These are phyloP conservation scores for Erysimum cheiranthoides DNA, from an alignment of 345 rosid species.

Conservation along the genomic window DNA sequence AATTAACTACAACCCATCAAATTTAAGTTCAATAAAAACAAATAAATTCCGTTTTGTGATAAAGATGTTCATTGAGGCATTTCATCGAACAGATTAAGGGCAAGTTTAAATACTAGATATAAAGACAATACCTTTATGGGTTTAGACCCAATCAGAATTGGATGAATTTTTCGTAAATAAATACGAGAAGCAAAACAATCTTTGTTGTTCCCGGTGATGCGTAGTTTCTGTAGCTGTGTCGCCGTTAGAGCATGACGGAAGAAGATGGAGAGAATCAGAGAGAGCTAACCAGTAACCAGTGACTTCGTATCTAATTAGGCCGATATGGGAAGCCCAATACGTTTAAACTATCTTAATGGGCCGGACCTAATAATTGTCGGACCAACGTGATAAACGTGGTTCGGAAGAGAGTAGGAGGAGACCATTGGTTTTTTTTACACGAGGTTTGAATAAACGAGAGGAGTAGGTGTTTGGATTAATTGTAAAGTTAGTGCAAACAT, in stretches of 20 bases:
- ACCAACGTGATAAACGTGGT: conserved; percentile 1
- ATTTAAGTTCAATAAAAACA: not conserved
- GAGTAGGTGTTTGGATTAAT: not conserved
- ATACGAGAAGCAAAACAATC: not conserved
- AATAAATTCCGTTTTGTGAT: not conserved
- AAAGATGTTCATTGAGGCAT: conserved; percentile 25
- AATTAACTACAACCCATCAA: not conserved
- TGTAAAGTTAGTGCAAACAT: no score
- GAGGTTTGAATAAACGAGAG: not conserved
- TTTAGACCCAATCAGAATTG: not conserved
- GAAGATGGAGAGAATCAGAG: not conserved
- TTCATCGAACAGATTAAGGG: conserved; percentile 41
- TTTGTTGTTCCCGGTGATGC: not conserved
- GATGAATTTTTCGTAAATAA: not conserved
- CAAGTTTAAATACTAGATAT: not conserved
- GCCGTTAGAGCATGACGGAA: not conserved
- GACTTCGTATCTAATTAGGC: not conserved
- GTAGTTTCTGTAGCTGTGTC: not conserved
- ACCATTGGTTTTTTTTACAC: not conserved
- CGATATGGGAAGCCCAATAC: not conserved
- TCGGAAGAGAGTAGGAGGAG: no score
- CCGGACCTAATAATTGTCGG: not conserved
- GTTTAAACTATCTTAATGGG: not conserved
- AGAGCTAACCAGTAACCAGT: conserved; percentile 8
- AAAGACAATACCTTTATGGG: accelerated